phyloP scores from a whole-genome alignment of 495 filamentous ascomycete genomes.

The Trichoderma virens region DNA sequence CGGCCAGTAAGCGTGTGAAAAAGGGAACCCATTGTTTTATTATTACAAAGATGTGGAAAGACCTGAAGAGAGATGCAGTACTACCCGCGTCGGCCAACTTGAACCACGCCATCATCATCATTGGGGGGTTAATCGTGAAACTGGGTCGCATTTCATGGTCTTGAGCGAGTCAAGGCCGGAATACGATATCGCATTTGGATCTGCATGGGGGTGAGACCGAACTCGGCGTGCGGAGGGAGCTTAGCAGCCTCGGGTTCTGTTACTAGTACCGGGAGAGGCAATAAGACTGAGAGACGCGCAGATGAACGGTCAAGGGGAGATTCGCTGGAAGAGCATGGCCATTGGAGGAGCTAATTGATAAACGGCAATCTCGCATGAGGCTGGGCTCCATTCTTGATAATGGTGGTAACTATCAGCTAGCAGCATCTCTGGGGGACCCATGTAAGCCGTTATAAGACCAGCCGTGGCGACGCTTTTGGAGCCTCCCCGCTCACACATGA shows the following conservation, averaged over 20 bases:
- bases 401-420: neutral
- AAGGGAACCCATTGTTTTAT: neutral
- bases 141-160: neutral
- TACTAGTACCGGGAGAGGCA: neutral
- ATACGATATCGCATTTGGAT: neutral
- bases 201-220: neutral
- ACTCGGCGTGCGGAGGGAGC: neutral
- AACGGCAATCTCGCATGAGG: neutral
- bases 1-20: neutral
- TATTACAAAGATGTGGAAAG: neutral
- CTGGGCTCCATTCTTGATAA: neutral
- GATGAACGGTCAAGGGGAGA: neutral
- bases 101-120: neutral
- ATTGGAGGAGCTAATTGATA: neutral
- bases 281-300: neutral
- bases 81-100: neutral
- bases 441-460: neutral
- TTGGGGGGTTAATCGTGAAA: neutral
- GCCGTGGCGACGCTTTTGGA: neutral
- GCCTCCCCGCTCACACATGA: neutral
- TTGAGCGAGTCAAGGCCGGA: neutral
- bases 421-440: neutral
- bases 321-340: too few species aligned
- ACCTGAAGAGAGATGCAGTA: neutral
- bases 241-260: neutral